A percentile compares a stretch with the other conserved stretches of the same genome.
These are phyloP conservation scores for Cordyceps sp. DNA, from an alignment of 2,329 filamentous ascomycete genomes.

Conservation along the genomic window DNA sequence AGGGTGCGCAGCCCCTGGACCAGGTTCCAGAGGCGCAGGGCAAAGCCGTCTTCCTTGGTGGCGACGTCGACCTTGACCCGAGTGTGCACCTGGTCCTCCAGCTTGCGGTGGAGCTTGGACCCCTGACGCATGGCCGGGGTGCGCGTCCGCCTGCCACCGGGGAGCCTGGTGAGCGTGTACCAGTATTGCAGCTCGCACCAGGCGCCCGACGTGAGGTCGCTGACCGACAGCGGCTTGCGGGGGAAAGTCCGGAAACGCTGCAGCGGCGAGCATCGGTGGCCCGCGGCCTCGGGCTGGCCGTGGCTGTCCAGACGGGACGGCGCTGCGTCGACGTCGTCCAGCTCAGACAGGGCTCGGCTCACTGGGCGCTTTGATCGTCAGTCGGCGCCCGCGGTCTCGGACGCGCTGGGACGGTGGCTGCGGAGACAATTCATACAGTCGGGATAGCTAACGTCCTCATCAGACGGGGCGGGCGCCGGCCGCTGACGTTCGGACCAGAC, in stretches of 20 bases:
- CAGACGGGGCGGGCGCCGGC: too few relatives aligned
- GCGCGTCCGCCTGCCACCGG: conserved; percentile 53
- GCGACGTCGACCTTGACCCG: conserved; percentile 55
- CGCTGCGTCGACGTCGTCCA: too few relatives aligned
- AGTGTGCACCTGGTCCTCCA: conserved; percentile 75
- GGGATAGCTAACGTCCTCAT: too few relatives aligned
- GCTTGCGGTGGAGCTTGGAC: conserved; percentile 58
- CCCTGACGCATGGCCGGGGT: conserved; percentile 78
- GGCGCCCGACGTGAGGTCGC: conserved; percentile 71
- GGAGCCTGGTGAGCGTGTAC: conserved; percentile 61
- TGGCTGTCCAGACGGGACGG: too few relatives aligned
- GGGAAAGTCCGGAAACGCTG: conserved; percentile 65
- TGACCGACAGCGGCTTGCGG: conserved; percentile 68
- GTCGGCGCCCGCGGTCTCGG: too few relatives aligned
- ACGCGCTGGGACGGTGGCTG: too few relatives aligned
- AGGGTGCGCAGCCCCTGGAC: conserved; percentile 69
- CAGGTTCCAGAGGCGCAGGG: conserved; percentile 75
- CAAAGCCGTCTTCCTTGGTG: conserved; percentile 69
- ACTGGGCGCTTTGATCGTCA: too few relatives aligned
- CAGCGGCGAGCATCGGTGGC: conserved; percentile 49
- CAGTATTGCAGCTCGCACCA: conserved; percentile 96
- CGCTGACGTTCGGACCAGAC: too few relatives aligned
- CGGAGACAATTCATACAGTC: too few relatives aligned
- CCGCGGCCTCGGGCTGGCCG: too few relatives aligned
- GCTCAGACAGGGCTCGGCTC: too few relatives aligned